Evolutionary conservation across 75 land plant species (phyloP), one percentile per base, ranked within the genome.

Genomic region (Picea sitchensis): DNA sequence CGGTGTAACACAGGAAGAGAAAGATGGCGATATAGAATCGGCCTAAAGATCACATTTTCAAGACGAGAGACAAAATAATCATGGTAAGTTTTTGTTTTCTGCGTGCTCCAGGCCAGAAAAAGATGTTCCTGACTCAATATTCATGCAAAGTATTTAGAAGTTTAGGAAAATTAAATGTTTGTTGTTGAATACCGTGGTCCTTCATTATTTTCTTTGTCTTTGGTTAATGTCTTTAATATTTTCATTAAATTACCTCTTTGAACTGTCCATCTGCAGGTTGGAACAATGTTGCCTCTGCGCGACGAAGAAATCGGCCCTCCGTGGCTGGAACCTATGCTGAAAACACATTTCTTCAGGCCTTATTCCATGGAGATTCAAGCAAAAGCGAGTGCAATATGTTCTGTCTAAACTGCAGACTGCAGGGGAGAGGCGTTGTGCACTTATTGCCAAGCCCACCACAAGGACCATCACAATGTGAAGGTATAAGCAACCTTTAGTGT

Each of bases 341-440:
- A 73, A 76, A 82, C 91, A 2, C 60, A 59, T 32, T 92, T 82
- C 84, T 92, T 92, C 81, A 60, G 34, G 7, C 86, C 87, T 36
- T 92, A 8, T 61, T 77, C 1, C 95, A 92, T 72, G 84, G 58
- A 1, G 86, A 88, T 75, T 81, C 87, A 62, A 83, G 61, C 80
- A 88, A 88, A 68, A 86, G 80, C 75, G 94, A 90, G 79, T 90
- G 95, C 89, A 92, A 92, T n/a, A 51, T 86, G 78, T 92, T 81
- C 77, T 92, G 95, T 78, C 84, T 90, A 26, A 0, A 26, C 26
- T 26, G 26, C 26, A 74, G 92, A 92, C 57, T 92, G 95, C 72
- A 82, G 65, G 79, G 89, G 88, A 17, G 58, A 67, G 30, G 87
- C 95, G 12, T 77, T 92, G 57, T 92, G 95, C 73, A 84, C 89